Base-by-base conservation (phyloP, 768 basidiomycete genomes). In the Collybiopsis luxurians region DNA sequence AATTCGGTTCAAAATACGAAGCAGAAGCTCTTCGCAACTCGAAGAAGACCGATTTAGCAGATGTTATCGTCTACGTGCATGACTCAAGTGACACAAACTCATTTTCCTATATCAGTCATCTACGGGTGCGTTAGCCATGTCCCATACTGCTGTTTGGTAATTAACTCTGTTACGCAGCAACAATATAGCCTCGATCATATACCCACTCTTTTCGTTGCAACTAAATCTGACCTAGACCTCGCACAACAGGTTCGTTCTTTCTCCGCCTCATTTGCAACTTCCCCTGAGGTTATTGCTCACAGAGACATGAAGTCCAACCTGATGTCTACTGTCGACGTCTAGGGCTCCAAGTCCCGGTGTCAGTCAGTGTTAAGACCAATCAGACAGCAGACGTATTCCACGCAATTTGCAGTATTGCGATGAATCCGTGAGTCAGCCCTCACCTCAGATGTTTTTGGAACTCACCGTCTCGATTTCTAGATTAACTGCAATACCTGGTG, bases 1-100 rank as follows among this genome's bases (percentile, higher is more conserved):
- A 99, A 66, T 98, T 98, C 68, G 96, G 96, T 15, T 95, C 92
- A 39, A 90, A 89, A 69, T 97, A 96, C 64, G 96, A 99, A 72
- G 81, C 90, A 0, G 96, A 98, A 70, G 87, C 84, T 10, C 74
- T 98, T 56, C 83, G 95, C 59, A 93, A 89, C 69, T 79, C 86
- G 38, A 96, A 93, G 76, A 97, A 95, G 75, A 86, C 87, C 30
- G 95, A 97, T 68, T 73, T 91, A 44, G 92, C 92, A 19, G 96
- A 99, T 71, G 92, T 98, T 40, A 90, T 98, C 59, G 82, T 95
- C 60, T 98, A 96, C 68, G 94, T 98, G 30, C 87, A 98, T 66
- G 96, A 99, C 72, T 98, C 95, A 46, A 95, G 92, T 67, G 96
- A 99, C 69, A 98, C 96, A 39, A 98, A 99, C 73, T 97, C 94